A percentile compares a stretch with the other conserved stretches of the same genome.
These are phyloP conservation scores for Phaeosphaeriaceae sp. DNA, from an alignment of 2,329 filamentous ascomycete genomes.

Conservation along the genomic window DNA sequence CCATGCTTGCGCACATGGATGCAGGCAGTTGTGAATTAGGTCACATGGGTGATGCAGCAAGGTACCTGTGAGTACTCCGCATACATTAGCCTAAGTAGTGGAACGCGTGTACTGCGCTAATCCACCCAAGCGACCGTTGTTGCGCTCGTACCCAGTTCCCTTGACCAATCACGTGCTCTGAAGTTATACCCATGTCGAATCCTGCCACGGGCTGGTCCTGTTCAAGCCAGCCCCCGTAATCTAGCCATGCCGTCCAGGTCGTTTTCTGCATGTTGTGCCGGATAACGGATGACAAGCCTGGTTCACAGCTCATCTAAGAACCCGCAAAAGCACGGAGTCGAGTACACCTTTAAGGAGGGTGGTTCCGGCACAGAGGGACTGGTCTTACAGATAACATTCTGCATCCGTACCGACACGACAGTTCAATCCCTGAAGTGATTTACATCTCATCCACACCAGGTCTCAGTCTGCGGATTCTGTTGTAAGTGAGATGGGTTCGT, in stretches of 20 bases:
- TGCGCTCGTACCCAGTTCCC: background rate
- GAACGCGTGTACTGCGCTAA: background rate
- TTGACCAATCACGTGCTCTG: background rate
- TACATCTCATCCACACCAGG: background rate
- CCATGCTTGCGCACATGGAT: too few species aligned
- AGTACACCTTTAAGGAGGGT: background rate
- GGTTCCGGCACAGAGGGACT: background rate
- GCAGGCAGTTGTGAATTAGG: too few species aligned
- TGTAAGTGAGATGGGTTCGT: background rate
- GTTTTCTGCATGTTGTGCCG: too few species aligned
- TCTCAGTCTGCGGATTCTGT: background rate
- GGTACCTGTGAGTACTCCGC: background rate
- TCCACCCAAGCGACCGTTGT: background rate
- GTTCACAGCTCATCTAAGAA: background rate
- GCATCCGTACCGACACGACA: background rate
- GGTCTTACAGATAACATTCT: background rate
- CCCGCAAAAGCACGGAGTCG: background rate
- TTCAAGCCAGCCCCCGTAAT: background rate
- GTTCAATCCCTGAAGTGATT: background rate
- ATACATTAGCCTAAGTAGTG: background rate
- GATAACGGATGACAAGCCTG: background rate
- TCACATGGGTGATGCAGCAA: background rate
- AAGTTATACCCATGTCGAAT: background rate
- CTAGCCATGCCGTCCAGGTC: background rate
- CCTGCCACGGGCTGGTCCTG: too few species aligned